Evolutionary conservation across 2,329 filamentous ascomycete species (phyloP).

Genomic region (Camillea tinctor): DNA sequence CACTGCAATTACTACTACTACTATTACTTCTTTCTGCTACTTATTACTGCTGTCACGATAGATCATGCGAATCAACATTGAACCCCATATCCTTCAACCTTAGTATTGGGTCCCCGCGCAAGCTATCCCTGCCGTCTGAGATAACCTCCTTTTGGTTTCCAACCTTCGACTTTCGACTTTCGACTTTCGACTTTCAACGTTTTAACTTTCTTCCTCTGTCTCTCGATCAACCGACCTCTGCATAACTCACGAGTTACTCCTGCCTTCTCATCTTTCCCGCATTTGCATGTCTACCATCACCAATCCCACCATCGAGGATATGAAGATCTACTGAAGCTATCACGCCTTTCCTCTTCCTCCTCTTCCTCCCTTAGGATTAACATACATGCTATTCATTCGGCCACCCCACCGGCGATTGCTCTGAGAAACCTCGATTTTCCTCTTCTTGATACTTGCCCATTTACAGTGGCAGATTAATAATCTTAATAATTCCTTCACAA

Average conservation of each 20-base stretch:
- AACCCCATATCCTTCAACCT: conserved; percentile 16
- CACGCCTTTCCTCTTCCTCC: not conserved
- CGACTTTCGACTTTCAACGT: not conserved
- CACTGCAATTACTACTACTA: conserved; percentile 1
- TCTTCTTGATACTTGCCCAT: conserved; percentile 1
- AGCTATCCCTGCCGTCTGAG: not conserved
- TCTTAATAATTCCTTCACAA: conserved; percentile 32
- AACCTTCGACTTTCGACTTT: not conserved
- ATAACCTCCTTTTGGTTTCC: not conserved
- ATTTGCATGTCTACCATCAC: not conserved
- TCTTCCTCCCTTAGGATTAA: not conserved
- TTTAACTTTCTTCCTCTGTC: too few relatives aligned
- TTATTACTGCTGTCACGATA: conserved; percentile 2
- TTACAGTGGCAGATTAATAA: conserved; percentile 9
- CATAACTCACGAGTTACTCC: too few relatives aligned
- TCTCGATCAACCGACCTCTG: not conserved
- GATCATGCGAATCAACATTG: conserved; percentile 18
- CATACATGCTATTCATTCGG: not conserved
- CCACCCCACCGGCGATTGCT: too few relatives aligned
- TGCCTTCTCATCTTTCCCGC: too few relatives aligned
- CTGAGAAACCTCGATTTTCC: too few relatives aligned
- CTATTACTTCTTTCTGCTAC: too few relatives aligned
- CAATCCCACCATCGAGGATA: not conserved
- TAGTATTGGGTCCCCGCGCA: conserved; percentile 10
- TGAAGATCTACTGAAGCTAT: not conserved